These are phyloP conservation scores for Botrytis galanthina DNA, from an alignment of 2,329 filamentous ascomycete species.

Conservation along the genomic window DNA sequence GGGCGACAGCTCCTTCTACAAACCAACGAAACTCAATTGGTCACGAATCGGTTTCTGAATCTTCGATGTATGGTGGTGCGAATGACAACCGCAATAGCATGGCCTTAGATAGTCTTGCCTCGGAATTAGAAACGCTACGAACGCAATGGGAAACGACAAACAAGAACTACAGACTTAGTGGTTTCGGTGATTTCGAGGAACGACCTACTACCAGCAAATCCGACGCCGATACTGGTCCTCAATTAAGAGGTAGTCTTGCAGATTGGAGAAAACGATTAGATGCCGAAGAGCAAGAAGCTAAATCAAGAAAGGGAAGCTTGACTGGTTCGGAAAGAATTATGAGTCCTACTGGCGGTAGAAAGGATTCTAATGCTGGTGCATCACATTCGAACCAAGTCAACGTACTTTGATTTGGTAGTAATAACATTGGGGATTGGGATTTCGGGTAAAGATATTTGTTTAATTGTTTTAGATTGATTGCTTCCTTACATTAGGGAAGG, in stretches of 20 bases:
- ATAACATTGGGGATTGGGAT: neutral
- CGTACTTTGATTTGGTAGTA: neutral
- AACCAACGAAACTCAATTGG: slow-evolving; percentile 40
- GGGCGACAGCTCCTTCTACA: slow-evolving; percentile 38
- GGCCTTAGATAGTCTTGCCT: slow-evolving; percentile 86
- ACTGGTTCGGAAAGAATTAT: slow-evolving; percentile 9
- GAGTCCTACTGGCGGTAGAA: slow-evolving; percentile 10
- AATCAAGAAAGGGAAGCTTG: neutral
- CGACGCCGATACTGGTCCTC: slow-evolving; percentile 44
- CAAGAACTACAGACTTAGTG: slow-evolving; percentile 89
- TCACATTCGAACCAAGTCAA: slow-evolving; percentile 9
- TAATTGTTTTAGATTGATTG: slow-evolving; percentile 12
- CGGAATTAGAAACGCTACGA: slow-evolving; percentile 85
- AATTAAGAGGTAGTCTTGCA: slow-evolving; percentile 68
- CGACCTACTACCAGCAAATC: slow-evolving; percentile 35
- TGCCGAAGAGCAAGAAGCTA: slow-evolving; percentile 39
- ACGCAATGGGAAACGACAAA: slow-evolving; percentile 95
- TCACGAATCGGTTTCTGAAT: slow-evolving; percentile 60
- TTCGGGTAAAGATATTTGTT: slow-evolving; percentile 2
- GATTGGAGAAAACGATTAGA: slow-evolving; percentile 81
- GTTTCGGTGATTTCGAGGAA: slow-evolving; percentile 73
- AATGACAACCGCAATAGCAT: slow-evolving; percentile 55
- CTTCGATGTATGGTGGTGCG: slow-evolving; percentile 48
- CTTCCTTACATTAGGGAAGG: neutral
- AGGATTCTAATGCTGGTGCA: neutral